Evolutionary conservation across 1,284 basidiomycete genomes (phyloP).

Genomic region (Sanghuangporus sanghuang): DNA sequence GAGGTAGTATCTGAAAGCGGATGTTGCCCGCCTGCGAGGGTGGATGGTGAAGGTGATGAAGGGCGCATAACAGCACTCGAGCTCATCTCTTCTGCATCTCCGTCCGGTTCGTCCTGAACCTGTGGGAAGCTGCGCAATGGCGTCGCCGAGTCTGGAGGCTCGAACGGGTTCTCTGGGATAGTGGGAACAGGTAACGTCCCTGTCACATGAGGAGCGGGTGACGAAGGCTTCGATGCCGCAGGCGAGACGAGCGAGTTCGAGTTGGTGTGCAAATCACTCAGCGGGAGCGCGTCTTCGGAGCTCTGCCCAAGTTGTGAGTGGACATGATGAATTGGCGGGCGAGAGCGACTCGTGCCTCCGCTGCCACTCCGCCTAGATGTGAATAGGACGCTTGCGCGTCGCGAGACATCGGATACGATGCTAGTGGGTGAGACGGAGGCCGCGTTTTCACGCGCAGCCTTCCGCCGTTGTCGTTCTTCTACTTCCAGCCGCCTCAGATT

Average conservation of each 20-base stretch:
- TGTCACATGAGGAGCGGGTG: constrained; percentile 30
- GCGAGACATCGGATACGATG: constrained; percentile 48
- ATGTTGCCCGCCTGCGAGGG: neutral
- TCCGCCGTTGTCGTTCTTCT: constrained; percentile 64
- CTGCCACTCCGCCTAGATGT: constrained; percentile 9
- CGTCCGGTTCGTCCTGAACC: neutral
- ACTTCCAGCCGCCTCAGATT: constrained; percentile 70
- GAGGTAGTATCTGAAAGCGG: neutral
- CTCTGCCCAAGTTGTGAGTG: constrained; percentile 43
- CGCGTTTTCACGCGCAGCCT: constrained; percentile 50
- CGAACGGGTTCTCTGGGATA: constrained; percentile 34
- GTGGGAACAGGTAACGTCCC: constrained; percentile 24
- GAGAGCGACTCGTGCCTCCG: constrained; percentile 22
- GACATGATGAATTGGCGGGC: constrained; percentile 25
- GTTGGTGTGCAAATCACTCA: constrained; percentile 15
- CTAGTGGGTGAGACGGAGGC: constrained; percentile 33
- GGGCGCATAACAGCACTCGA: constrained; percentile 14
- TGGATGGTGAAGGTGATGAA: constrained; percentile 10
- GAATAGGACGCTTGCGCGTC: constrained; percentile 52
- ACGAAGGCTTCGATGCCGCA: constrained; percentile 26
- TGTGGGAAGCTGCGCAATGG: constrained; percentile 3
- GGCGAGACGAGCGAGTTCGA: constrained; percentile 44
- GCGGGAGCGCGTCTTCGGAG: constrained; percentile 33
- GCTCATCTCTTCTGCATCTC: neutral
- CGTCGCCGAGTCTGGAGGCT: constrained; percentile 29